phyloP scores from a whole-genome alignment of 257 asterid genomes.

The Knoxia roxburghii region DNA sequence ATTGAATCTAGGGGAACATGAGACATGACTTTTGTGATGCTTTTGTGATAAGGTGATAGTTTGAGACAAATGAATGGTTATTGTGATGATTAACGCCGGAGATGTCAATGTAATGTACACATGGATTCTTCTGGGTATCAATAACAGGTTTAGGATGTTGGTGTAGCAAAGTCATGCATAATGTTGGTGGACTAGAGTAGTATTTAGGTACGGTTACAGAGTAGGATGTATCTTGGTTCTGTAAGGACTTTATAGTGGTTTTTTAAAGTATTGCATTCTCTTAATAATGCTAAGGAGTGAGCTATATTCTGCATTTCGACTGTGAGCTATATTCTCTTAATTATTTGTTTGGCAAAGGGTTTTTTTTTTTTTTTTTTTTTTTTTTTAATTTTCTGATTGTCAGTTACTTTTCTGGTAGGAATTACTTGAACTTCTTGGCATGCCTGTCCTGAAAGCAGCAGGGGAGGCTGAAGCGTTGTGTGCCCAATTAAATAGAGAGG shows the following conservation, averaged over 20 bases:
- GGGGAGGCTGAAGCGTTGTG: slow-evolving; percentile 98
- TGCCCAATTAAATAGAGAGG: slow-evolving; percentile 81
- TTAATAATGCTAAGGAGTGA: too few relatives aligned
- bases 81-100: not conserved
- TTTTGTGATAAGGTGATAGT: not conserved
- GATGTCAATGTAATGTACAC: not conserved
- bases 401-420: slow-evolving; percentile 41
- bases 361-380: too few relatives aligned
- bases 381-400: not conserved
- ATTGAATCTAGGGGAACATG: not conserved
- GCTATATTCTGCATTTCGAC: not conserved
- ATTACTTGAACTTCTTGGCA: slow-evolving; percentile 83
- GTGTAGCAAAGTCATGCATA: not conserved
- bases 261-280: too few relatives aligned
- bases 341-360: too few relatives aligned
- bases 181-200: not conserved
- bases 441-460: slow-evolving; percentile 76
- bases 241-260: not conserved
- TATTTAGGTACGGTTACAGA: not conserved
- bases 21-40: not conserved
- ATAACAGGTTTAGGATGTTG: not conserved
- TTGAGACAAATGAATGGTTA: not conserved
- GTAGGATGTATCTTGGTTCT: not conserved
- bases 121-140: not conserved
- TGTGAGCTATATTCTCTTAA: too few relatives aligned